Base-by-base conservation (phyloP, 139 green algal genomes). In the Tetraselmis striata region DNA sequence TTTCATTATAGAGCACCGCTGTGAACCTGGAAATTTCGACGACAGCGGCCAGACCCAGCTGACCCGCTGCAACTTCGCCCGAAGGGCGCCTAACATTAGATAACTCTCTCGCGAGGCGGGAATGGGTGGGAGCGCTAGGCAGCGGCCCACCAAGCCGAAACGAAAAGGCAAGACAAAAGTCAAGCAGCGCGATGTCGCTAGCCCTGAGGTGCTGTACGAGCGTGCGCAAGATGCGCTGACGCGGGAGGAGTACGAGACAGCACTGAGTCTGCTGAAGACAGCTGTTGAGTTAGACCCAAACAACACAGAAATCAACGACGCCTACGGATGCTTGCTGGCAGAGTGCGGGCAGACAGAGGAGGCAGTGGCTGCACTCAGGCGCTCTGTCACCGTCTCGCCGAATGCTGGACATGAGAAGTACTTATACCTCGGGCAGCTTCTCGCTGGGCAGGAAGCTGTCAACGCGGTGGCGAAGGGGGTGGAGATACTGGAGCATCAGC, bases 371-470 rank as follows among this genome's bases (percentile, higher is more conserved):
- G 89, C 77, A 98, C 90, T 82, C 98, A 95, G 11, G 95, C 95
- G 77, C 95, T 91, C 89, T 0, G 90, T 92, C 23, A 59, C 82
- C 27, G 28, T 94, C 18, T 84, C 85, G 29, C 93, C 93, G 0
- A 88, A 95, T 1, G 74, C 77, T 0, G 94, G 94, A 22, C 92
- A 91, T 81, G 92, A 96, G 59, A 97, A 97, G 83, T 97, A 93
- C 85, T 93, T 97, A 89, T 97, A 97, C 84, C 88, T 97, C n/a
- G 92, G 91, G 1, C 94, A 96, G 85, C 83, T 96, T 32, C 59
- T 89, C 32, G 80, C 89, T 26, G 83, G 82, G 75, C 25, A 85
- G 78, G 83, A 85, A 67, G 83, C 77, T 11, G 76, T 25, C 2
- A 59, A 85, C 32, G 82, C 77, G n/a, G 28, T 89, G 59, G 58